Conservation (phyloP, 2,329 filamentous ascomycete species). For the Trichoderma arundinaceum region DNA sequence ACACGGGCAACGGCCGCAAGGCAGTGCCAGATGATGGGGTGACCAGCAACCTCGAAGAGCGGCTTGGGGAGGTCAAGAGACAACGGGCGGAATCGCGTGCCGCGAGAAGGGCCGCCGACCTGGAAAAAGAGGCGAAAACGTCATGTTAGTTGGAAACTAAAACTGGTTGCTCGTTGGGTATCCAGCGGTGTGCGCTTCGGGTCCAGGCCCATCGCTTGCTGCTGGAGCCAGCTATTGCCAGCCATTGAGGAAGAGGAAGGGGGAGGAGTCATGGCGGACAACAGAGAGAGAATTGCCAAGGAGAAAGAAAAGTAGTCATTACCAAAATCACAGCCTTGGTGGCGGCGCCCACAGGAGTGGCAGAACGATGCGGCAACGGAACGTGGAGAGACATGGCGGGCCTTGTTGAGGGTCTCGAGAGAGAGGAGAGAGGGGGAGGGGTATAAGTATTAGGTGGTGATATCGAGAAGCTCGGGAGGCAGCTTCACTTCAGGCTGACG, state of each 20-base stretch:
- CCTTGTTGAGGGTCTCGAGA: conserved; percentile 22
- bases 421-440: conserved; percentile 24
- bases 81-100: conserved; percentile 92
- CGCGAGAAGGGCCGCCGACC: conserved; percentile 94
- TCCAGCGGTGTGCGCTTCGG: background rate
- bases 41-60: conserved; percentile 96
- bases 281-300: conserved; percentile 10
- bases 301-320: conserved; percentile 36
- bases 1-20: conserved; percentile 90
- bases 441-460: background rate
- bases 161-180: background rate
- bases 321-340: conserved; percentile 97
- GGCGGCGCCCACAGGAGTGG: conserved; percentile 57
- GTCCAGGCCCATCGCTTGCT: background rate
- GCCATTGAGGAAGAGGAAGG: conserved; percentile 21
- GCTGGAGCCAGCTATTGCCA: background rate
- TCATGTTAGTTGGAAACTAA: background rate
- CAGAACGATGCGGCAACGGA: conserved; percentile 55
- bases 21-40: conserved; percentile 98
- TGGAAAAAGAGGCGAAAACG: conserved; percentile 46
- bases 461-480: background rate
- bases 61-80: conserved; percentile 98
- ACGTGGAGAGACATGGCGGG: conserved; percentile 59
- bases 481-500: too few relatives aligned
- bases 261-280: background rate